Evolutionary conservation across 306 rosid species (phyloP), one percentile per base, ranked within the genome.

Genomic region (Gleditsia sinensis): DNA sequence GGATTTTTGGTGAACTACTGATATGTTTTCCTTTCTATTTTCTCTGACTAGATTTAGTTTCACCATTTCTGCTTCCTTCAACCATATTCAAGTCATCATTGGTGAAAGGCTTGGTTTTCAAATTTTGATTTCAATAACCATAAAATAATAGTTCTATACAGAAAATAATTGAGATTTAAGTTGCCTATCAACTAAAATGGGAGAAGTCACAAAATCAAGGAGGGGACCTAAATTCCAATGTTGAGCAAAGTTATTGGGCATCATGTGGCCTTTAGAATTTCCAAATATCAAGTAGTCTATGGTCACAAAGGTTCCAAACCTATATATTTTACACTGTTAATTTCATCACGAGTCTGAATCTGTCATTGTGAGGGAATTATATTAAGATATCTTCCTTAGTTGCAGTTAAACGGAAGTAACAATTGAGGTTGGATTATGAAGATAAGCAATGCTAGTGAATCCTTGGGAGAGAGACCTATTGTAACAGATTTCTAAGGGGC

Each of bases 1-100:
- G 24, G 96, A 81, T 23, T 94, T 94, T 76, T 88, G 97, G 97
- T 91, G 81, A 88, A 68, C 64, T n/a, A 57, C 21, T 45, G 19
- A 57, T 67, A 46, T 34, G 12, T 54, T 51, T 34, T 25, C 51
- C 3, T 5, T 10, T 68, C 25, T 37, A 20, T 62, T 43, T n/a
- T 71, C 27, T 64, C 43, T 66, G 14, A 23, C 57, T 39, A 59
- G 24, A 6, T 5, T 7, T 21, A 64, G 58, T 67, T 57, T 75
- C 32, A 54, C 64, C 20, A 27, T 36, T 39, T 39, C 21, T 23
- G 9, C 72, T 14, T 25, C 71, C 43, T 69, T 34, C n/a, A 40
- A 46, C 57, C 55, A 45, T 1, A 19, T 37, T 75, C 43, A 58
- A 76, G 63, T 17, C 75, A 36, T 64, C 49, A 56, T 25, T 13